Evolutionary conservation across 2,329 filamentous ascomycete genomes (phyloP), one percentile per base, ranked within the genome.

Genomic region (Dothistroma septosporum): DNA sequence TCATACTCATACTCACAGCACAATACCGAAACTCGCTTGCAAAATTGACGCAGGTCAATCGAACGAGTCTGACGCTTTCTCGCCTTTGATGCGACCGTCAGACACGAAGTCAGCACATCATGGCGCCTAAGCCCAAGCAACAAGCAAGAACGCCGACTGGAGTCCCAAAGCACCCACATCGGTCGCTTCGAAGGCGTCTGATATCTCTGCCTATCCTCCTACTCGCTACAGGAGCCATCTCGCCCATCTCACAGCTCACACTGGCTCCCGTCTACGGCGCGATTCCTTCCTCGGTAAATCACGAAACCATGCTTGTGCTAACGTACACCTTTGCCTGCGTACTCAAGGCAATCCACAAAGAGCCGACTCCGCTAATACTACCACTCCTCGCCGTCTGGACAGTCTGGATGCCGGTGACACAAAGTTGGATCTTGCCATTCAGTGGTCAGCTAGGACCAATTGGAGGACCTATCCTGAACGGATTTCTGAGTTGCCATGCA

Each of bases 221-320:
- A 9, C 37, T 58, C 19, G 77, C 89, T 50, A 81, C 84, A 10
- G 89, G 87, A 49, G 72, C 87, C 47, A 86, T 83, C 62, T 87
- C 88, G 52, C 85, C 87, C 64, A 83, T 88, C 60, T 93, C 90
- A 0, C 85, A 91, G 72, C 80, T 92, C 64, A 87, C 85, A 44
- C 80, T 97, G 35, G 90, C 91, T 21, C 94, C 94, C 1, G 89
- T 95, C 11, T 97, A 95, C 75, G 94, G 94, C 56, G 86, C 87
- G 16, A 90, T 96, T 41, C 90, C 93, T 1, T 81, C 91, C 0
- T 83, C 85, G 1, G 80, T 88, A 66, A 89, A 87, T 74, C 93
- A 97, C 73, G 77, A 81, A 55, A 83, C 84, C 71, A 82, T 86
- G 62, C 78, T 90, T 55, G 83, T 84, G 70, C 78, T 81, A 1